Conservation (phyloP, 1,139 yeast genomes). For the Taphrina communis region DNA sequence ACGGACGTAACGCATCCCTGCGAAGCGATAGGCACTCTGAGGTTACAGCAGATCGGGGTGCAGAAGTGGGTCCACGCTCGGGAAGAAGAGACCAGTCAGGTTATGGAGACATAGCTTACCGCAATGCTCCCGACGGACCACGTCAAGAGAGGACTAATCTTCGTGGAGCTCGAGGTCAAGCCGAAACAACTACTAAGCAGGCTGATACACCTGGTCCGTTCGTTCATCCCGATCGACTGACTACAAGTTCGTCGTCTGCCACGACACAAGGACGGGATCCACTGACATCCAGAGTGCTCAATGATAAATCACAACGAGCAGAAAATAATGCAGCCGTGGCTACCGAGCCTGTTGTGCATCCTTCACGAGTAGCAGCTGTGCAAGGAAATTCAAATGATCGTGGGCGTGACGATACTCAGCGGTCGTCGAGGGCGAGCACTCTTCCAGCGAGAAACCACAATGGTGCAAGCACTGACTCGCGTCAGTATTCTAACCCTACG, state of each 20-base stretch:
- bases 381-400: background rate
- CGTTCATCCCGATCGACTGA: background rate
- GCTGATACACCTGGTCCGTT: slow-evolving; percentile 1
- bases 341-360: slow-evolving; percentile 12
- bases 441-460: background rate
- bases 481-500: background rate
- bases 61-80: background rate
- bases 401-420: background rate
- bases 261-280: background rate
- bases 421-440: background rate
- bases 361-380: slow-evolving; percentile 3
- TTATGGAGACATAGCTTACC: background rate
- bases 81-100: background rate
- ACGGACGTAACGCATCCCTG: background rate
- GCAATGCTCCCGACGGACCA: slow-evolving; percentile 22
- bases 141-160: background rate
- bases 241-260: slow-evolving; percentile 2
- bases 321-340: background rate
- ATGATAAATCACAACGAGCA: background rate
- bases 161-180: background rate
- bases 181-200: background rate
- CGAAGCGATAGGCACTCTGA: background rate
- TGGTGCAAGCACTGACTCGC: background rate
- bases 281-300: too few species aligned
- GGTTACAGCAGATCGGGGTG: background rate